Conservation (phyloP, 805 yeast genomes). For the Saccharomycopsis sp. region DNA sequence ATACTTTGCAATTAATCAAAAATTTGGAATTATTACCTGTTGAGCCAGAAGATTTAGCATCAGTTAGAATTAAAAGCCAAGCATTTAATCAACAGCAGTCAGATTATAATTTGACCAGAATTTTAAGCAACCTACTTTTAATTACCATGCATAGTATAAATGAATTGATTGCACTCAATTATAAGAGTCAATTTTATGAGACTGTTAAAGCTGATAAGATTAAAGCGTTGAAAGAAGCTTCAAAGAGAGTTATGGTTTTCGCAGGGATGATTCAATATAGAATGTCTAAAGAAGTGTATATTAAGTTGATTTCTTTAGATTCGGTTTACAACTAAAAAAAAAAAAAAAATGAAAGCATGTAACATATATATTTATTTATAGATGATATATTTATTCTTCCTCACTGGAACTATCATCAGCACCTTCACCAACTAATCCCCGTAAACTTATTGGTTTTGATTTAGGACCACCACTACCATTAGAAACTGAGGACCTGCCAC, state of each 20-base stretch:
- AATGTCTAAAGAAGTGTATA: slow-evolving; percentile 78
- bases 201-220: slow-evolving; percentile 47
- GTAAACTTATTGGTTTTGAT: slow-evolving; percentile 5
- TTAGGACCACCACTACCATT: background rate
- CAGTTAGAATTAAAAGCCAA: slow-evolving; percentile 62
- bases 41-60: slow-evolving; percentile 38
- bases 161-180: slow-evolving; percentile 40
- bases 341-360: background rate
- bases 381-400: slow-evolving; percentile 4
- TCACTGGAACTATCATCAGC: slow-evolving; percentile 10
- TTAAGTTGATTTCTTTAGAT: background rate
- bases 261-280: slow-evolving; percentile 93
- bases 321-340: background rate
- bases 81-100: slow-evolving; percentile 43
- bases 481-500: background rate
- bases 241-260: slow-evolving; percentile 85
- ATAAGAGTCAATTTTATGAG: slow-evolving; percentile 34
- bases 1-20: slow-evolving; percentile 48
- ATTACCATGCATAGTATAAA: slow-evolving; percentile 76
- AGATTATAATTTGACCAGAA: slow-evolving; percentile 68
- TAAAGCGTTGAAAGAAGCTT: slow-evolving; percentile 49
- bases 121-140: slow-evolving; percentile 71
- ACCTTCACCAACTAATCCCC: slow-evolving; percentile 3
- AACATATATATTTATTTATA: background rate
- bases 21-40: slow-evolving; percentile 64